These are phyloP conservation scores for Auriscalpium microsporum DNA, from an alignment of 768 basidiomycete species.

Conservation along the genomic window DNA sequence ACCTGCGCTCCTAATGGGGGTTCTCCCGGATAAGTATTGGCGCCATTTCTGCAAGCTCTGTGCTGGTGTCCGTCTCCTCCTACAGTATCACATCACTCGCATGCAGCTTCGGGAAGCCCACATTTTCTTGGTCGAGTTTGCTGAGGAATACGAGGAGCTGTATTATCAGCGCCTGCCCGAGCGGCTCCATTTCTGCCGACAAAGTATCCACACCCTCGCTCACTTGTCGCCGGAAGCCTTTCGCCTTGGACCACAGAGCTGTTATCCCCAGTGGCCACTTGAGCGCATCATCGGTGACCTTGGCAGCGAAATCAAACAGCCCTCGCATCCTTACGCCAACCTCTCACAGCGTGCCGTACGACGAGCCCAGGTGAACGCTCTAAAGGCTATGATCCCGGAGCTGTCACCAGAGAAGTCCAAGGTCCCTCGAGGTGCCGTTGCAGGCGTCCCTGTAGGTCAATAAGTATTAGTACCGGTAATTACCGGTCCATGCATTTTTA, in stretches of 20 bases:
- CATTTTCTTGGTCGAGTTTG: conserved; percentile 18
- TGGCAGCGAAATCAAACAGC: conserved; percentile 20
- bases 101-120: conserved; percentile 18
- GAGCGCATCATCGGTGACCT: conserved; percentile 21
- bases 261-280: conserved; percentile 25
- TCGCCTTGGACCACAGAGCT: conserved; percentile 16
- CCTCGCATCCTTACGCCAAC: conserved; percentile 22
- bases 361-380: conserved; percentile 15
- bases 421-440: not conserved
- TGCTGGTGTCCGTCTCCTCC: conserved; percentile 15
- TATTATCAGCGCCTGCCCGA: conserved; percentile 23
- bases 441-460: too few relatives aligned
- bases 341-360: conserved; percentile 15
- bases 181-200: conserved; percentile 28
- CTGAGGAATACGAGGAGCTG: conserved; percentile 25
- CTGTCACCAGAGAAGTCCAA: not conserved
- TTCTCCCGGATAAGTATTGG: conserved; percentile 20
- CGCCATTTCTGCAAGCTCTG: conserved; percentile 22
- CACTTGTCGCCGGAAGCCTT: conserved; percentile 22
- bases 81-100: conserved; percentile 8
- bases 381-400: conserved; percentile 19
- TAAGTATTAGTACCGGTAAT: too few relatives aligned
- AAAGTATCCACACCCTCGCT: conserved; percentile 24
- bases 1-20: conserved; percentile 19
- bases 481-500: too few relatives aligned